Percentiles rank a stretch among this genome's conserved stretches.
phyloP scores from a whole-genome alignment of 768 basidiomycete genomes.

The Rubroboletus satanas region DNA sequence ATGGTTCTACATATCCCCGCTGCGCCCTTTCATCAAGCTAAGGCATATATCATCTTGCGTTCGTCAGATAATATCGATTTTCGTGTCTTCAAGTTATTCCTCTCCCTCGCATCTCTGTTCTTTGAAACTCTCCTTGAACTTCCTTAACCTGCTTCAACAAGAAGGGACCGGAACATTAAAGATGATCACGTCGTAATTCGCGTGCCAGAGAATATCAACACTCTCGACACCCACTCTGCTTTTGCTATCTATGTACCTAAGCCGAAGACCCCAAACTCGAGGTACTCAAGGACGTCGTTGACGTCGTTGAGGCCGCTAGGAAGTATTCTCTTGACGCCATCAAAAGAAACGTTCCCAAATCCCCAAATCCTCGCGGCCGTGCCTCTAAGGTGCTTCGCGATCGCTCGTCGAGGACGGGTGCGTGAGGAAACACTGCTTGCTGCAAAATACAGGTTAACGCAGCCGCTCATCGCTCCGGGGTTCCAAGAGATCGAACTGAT shows the following conservation, averaged over 20 bases:
- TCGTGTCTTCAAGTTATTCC: slow-evolving; percentile 30
- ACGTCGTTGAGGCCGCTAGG: slow-evolving; percentile 12
- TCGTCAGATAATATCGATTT: slow-evolving; percentile 31
- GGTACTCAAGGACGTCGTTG: not conserved
- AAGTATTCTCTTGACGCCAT: slow-evolving; percentile 18
- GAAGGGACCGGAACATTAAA: slow-evolving; percentile 5
- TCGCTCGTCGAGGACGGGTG: slow-evolving; percentile 26
- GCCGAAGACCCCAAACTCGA: slow-evolving; percentile 17
- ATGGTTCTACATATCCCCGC: slow-evolving; percentile 2
- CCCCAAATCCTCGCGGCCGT: slow-evolving; percentile 16
- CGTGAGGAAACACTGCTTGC: slow-evolving; percentile 25
- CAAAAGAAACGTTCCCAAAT: slow-evolving; percentile 17
- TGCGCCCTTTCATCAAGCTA: slow-evolving; percentile 21
- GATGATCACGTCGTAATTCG: slow-evolving; percentile 21
- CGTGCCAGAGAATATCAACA: slow-evolving; percentile 19
- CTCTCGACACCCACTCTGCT: slow-evolving; percentile 22
- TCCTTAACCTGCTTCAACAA: slow-evolving; percentile 20
- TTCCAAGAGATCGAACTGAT: slow-evolving; percentile 28
- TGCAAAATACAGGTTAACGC: slow-evolving; percentile 26
- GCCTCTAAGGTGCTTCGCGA: slow-evolving; percentile 30
- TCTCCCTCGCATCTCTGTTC: slow-evolving; percentile 33
- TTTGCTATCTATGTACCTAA: slow-evolving; percentile 27
- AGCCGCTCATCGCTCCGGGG: slow-evolving; percentile 20
- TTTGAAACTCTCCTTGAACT: slow-evolving; percentile 33
- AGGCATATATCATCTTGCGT: slow-evolving; percentile 23